Evolutionary conservation across 2,329 filamentous ascomycete genomes (phyloP).

Genomic region (Epichloe uncinata): DNA sequence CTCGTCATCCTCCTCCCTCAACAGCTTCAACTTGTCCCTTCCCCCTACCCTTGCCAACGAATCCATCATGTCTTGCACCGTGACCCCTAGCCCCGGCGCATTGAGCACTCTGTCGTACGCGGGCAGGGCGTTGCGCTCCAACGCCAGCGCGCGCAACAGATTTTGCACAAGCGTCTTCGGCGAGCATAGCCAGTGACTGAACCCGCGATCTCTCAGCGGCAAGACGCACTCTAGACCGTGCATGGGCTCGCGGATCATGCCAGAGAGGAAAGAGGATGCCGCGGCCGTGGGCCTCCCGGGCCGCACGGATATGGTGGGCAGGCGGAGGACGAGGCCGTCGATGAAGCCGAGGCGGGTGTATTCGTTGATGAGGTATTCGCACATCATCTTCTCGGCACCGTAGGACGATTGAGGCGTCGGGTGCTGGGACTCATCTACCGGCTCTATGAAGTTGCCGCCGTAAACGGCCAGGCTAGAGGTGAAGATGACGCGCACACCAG

Average conservation of each 20-base stretch:
- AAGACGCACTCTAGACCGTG: constrained; percentile 30
- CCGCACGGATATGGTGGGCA: constrained; percentile 46
- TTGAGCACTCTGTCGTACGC: constrained; percentile 21
- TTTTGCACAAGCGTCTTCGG: constrained; percentile 33
- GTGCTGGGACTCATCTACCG: constrained; percentile 27
- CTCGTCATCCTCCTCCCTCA: constrained; percentile 32
- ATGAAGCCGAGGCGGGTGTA: constrained; percentile 36
- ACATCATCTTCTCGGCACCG: constrained; percentile 46
- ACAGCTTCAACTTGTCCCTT: constrained; percentile 24
- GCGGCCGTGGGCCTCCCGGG: constrained; percentile 44
- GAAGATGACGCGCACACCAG: constrained; percentile 41
- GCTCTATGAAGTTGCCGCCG: constrained; percentile 34
- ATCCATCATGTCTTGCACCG: constrained; percentile 35
- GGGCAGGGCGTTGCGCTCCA: constrained; percentile 10
- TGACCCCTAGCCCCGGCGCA: constrained; percentile 33
- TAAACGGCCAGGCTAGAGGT: constrained; percentile 46
- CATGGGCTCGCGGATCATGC: constrained; percentile 43
- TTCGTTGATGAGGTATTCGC: constrained; percentile 26
- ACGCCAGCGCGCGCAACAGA: constrained; percentile 21
- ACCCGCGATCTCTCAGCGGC: constrained; percentile 28
- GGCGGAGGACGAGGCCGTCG: constrained; percentile 39
- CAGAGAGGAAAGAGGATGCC: constrained; percentile 43
- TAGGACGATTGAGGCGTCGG: constrained; percentile 44
- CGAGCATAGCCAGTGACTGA: constrained; percentile 35
- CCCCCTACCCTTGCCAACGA: constrained; percentile 35